Base-by-base conservation (phyloP, 192 early-diverging fungal species). In the Coemansia nantahalensis region DNA sequence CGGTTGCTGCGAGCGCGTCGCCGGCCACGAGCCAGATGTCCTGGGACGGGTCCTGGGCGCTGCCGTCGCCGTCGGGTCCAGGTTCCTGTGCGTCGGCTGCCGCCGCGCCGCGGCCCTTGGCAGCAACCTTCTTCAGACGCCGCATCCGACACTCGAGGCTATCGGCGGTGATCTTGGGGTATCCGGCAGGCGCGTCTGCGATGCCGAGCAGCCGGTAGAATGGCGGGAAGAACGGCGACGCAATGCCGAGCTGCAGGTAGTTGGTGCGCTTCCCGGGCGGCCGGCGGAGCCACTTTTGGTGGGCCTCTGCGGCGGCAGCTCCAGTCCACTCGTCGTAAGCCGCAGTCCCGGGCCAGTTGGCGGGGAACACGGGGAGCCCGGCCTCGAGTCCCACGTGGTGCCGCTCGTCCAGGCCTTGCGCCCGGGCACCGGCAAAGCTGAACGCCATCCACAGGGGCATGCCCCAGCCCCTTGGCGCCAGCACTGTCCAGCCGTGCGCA, bases 371-470 rank as follows among this genome's bases (percentile, higher is more conserved):
- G 0, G 89, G 78, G 35, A 84, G 62, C 0, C 85, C 84, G 7
- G 82, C 74, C 69, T 98, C 94, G 43, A 91, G 90, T 42, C 85
- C 81, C 34, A 89, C 56, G 36, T 77, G 78, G 35, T 81, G 65
- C 1, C 83, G 68, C 49, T 98, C 93, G 7, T 84, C 61, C 24
- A 89, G 58, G 0, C 94, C 94, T 24, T 84, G 86, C 4, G 84
- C 83, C 42, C 89, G 80, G 1, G 87, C 90, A 12, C 95, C 95
- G 2, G 89, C 90, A 78, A 91, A 95, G 16, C 88, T 69, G 17
- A 98, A 77, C 14, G 84, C 80, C 68, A 90, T 85, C 93, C 92
- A 97, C 53, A 98, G 83, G 10, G 83, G 54, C 77, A 89, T 88
- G 8, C 83, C 93, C 86, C 87, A 93, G 0, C 85, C 84, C n/a